Conservation (phyloP, 75 land plant genomes). For the Picea glauca region DNA sequence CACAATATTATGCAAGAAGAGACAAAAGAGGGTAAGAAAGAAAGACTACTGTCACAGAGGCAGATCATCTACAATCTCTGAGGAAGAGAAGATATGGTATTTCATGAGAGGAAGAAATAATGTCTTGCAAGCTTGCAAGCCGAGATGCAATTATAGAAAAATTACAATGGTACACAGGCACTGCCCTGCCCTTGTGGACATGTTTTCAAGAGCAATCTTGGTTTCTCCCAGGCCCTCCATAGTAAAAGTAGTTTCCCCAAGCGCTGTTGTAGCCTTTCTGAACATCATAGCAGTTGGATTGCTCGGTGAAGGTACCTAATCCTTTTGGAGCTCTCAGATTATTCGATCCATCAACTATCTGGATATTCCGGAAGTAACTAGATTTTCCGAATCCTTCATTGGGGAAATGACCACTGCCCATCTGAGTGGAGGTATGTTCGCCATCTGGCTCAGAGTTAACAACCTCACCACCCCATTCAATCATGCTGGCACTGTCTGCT, state of each 20-base stretch:
- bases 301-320: conserved; percentile 71
- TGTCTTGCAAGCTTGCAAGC: conserved; percentile 1
- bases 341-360: conserved; percentile 66
- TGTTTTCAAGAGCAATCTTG: conserved; percentile 43
- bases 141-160: neutral
- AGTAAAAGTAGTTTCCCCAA: conserved; percentile 90
- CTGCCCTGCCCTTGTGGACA: neutral
- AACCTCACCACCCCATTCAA: conserved; percentile 93
- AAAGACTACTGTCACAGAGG: conserved; percentile 7
- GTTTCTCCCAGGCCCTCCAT: conserved; percentile 86
- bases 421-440: conserved; percentile 73
- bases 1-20: conserved; percentile 4
- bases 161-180: conserved; percentile 12
- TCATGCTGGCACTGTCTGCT: conserved; percentile 75
- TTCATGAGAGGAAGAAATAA: neutral
- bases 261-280: conserved; percentile 59
- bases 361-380: conserved; percentile 75
- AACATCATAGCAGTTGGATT: conserved; percentile 80
- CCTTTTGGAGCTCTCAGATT: conserved; percentile 56
- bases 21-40: conserved; percentile 1
- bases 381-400: conserved; percentile 74
- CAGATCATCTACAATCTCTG: conserved; percentile 14
- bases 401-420: conserved; percentile 94
- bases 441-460: conserved; percentile 79
- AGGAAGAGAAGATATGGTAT: conserved; percentile 12